Evolutionary conservation across 345 rosid species (phyloP), one percentile per base, ranked within the genome.

Genomic region (Arabidopsis arenosa): DNA sequence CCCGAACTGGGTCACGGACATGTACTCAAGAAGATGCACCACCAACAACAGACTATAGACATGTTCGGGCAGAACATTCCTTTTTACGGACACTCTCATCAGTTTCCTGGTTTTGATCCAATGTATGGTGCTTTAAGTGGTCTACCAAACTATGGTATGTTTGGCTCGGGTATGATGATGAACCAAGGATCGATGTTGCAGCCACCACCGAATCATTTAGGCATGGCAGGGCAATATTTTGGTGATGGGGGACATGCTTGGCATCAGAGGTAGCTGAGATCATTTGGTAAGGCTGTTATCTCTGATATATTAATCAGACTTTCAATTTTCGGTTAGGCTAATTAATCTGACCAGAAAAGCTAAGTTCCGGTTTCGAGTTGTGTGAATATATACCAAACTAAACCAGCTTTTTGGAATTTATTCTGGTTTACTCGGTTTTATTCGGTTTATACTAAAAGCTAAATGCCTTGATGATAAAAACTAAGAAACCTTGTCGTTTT

Each of bases 31-130:
- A 21, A 35, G 12, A 58, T 39, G 6, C 39, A 28, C 32, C 40
- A 37, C 0, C 74, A 40, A 3, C 74, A 56, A 11, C 44, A 47
- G 54, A 43, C 33, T 17, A 43, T 55, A 63, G 48, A 41, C 6
- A 28, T 57, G 56, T 70, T 30, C 14, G 32, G 65, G 44, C 74
- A 70, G 18, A 70, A 43, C 64, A 70, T 70, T 11, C 45, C 74
- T 9, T 70, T 28, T 57, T 57, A 30, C 33, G 43, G 65, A 57
- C 63, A 55, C 28, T 18, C 58, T 36, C 56, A 68, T 36, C 57
- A 68, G 36, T 30, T 48, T 18, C 35, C 41, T 28, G 74, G 54
- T 40, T 70, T 56, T 48, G 64, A 59, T 49, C 60, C 51, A 0
- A 60, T 72, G 51, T 72, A 72, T 23, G 52, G 59, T 47, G 68